A percentile compares a stretch with the other conserved stretches of the same genome.
Conservation (phyloP, 2,329 filamentous ascomycete species). For the Beauveria bassiana region DNA sequence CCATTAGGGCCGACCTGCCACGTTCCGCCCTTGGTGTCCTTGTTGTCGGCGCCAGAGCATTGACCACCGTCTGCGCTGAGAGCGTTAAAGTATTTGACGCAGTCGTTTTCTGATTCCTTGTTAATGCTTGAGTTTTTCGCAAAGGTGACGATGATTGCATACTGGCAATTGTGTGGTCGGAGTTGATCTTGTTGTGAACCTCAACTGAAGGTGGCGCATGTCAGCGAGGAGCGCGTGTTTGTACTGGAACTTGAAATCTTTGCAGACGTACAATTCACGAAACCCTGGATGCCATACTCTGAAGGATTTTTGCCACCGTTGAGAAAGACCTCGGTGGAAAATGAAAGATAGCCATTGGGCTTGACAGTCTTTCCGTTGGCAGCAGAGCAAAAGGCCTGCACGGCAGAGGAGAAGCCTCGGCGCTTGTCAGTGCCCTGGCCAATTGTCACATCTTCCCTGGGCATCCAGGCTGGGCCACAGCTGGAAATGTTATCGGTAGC, state of each 20-base stretch:
- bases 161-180: slow-evolving; percentile 13
- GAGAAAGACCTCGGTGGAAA: slow-evolving; percentile 15
- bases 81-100: slow-evolving; percentile 10
- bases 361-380: slow-evolving; percentile 13
- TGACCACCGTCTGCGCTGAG: slow-evolving; percentile 14
- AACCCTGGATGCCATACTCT: slow-evolving; percentile 14
- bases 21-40: slow-evolving; percentile 16
- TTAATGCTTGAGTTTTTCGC: neutral
- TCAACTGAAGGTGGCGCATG: slow-evolving; percentile 10
- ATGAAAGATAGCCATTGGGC: slow-evolving; percentile 14
- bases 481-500: slow-evolving; percentile 15
- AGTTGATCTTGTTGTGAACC: slow-evolving; percentile 16
- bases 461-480: slow-evolving; percentile 16
- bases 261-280: slow-evolving; percentile 14
- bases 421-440: slow-evolving; percentile 14
- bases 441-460: slow-evolving; percentile 14
- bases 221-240: neutral
- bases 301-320: slow-evolving; percentile 14
- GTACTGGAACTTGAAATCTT: neutral
- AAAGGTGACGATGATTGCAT: neutral
- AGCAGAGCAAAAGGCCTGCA: slow-evolving; percentile 13
- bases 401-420: slow-evolving; percentile 13
- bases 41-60: slow-evolving; percentile 15
- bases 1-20: slow-evolving; percentile 16
- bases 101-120: neutral